Evolutionary conservation across 1,284 basidiomycete species (phyloP).

Genomic region (Cutaneotrichosporon sp.): DNA sequence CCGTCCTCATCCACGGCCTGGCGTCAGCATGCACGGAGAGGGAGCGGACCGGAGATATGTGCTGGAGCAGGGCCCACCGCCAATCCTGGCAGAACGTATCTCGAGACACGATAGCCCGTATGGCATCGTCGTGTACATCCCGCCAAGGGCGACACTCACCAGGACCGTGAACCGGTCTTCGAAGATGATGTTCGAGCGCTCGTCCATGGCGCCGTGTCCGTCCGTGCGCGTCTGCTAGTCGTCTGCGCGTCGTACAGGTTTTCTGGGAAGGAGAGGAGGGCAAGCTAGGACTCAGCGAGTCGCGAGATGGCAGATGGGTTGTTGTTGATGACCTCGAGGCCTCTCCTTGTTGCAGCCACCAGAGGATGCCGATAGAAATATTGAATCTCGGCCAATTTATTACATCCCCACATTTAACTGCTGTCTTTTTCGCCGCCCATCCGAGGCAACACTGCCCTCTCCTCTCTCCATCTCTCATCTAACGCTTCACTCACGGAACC

Average conservation of each 20-base stretch:
- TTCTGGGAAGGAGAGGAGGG: not conserved
- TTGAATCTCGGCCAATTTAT: not conserved
- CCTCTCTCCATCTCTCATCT: not conserved
- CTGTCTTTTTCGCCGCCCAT: slow-evolving; percentile 7
- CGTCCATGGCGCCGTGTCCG: too few relatives aligned
- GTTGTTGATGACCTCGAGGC: not conserved
- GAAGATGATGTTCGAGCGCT: slow-evolving; percentile 56
- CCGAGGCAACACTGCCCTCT: not conserved
- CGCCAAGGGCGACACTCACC: slow-evolving; percentile 48
- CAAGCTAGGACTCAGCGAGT: too few relatives aligned
- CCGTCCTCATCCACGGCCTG: slow-evolving; percentile 77
- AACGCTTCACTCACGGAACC: too few relatives aligned
- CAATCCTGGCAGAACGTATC: too few relatives aligned
- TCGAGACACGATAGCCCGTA: too few relatives aligned
- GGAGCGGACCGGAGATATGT: too few relatives aligned
- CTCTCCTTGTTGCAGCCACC: too few relatives aligned
- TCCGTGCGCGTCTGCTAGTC: too few relatives aligned
- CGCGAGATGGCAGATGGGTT: too few relatives aligned
- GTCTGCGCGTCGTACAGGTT: too few relatives aligned
- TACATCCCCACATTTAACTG: not conserved
- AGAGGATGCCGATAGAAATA: not conserved
- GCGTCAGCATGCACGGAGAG: not conserved
- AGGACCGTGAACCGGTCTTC: slow-evolving; percentile 83
- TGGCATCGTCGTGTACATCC: too few relatives aligned
- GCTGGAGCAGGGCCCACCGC: too few relatives aligned